These are phyloP conservation scores for Uncinocarpus reesii DNA, from an alignment of 2,329 filamentous ascomycete genomes.

Conservation along the genomic window DNA sequence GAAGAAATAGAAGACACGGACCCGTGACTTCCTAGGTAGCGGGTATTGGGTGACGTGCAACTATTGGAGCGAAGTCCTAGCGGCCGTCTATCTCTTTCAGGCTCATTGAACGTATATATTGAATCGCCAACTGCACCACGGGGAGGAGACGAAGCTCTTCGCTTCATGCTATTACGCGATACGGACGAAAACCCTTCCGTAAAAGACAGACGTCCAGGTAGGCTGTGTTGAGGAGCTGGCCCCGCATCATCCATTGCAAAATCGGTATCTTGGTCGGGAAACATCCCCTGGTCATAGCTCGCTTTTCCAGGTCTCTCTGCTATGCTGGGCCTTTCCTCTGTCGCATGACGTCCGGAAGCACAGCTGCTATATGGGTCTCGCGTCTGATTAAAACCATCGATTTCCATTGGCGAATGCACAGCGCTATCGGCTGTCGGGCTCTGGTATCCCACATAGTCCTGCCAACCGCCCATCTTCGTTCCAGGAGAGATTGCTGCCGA, in stretches of 20 bases:
- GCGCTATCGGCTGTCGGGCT: constrained; percentile 38
- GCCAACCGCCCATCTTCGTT: constrained; percentile 32
- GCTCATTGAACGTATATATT: constrained; percentile 28
- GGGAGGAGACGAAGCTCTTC: constrained; percentile 55
- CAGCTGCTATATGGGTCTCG: constrained; percentile 22
- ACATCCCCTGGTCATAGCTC: constrained; percentile 52
- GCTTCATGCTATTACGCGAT: constrained; percentile 49
- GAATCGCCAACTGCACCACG: constrained; percentile 40
- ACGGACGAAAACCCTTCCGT: constrained; percentile 23
- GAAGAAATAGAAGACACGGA: constrained; percentile 59
- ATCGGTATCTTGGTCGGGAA: constrained; percentile 40
- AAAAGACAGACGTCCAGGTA: constrained; percentile 33
- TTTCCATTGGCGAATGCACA: constrained; percentile 33
- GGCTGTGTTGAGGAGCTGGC: constrained; percentile 28
- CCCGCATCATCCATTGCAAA: constrained; percentile 31
- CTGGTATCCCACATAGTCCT: constrained; percentile 33
- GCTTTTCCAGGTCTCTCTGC: constrained; percentile 45
- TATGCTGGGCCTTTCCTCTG: constrained; percentile 43
- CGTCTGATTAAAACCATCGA: constrained; percentile 30
- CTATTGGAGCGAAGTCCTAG: constrained; percentile 45
- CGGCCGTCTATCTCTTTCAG: constrained; percentile 45
- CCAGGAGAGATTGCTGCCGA: constrained; percentile 35
- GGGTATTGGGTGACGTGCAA: constrained; percentile 44
- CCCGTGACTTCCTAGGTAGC: constrained; percentile 48
- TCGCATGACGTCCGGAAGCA: constrained; percentile 14